Evolutionary conservation across 371 early-diverging fungal species (phyloP).

Genomic region (Syncephalastrum contaminatum): DNA sequence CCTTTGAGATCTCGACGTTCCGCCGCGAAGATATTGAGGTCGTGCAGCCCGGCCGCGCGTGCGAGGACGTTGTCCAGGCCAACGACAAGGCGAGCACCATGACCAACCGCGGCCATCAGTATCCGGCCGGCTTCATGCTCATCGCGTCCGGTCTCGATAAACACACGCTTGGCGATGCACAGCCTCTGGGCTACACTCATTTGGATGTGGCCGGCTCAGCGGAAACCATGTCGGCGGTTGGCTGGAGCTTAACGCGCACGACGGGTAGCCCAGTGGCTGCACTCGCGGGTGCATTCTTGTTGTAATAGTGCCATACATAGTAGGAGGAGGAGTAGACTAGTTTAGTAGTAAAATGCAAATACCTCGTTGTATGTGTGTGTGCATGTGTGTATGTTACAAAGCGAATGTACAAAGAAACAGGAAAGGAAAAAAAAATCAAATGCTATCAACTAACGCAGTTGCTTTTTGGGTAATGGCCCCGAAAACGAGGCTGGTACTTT

Average conservation of each 20-base stretch:
- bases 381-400: no score
- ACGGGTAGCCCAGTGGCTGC: slow-evolving; percentile 82
- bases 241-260: slow-evolving; percentile 69
- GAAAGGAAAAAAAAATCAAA: no score
- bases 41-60: slow-evolving; percentile 62
- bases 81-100: slow-evolving; percentile 70
- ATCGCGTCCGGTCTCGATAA: slow-evolving; percentile 76
- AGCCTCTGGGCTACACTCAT: slow-evolving; percentile 81
- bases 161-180: slow-evolving; percentile 65
- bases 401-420: no score
- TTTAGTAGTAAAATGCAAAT: no score
- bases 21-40: slow-evolving; percentile 79
- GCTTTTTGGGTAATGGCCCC: slow-evolving; percentile 3
- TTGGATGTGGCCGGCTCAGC: slow-evolving; percentile 86
- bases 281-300: slow-evolving; percentile 73
- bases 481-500: slow-evolving; percentile 43
- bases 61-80: slow-evolving; percentile 83
- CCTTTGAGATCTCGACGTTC: slow-evolving; percentile 80
- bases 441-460: no score
- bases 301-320: slow-evolving; percentile 18
- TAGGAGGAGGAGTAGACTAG: no score
- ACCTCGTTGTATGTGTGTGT: no score
- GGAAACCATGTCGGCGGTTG: slow-evolving; percentile 59
- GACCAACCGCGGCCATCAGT: slow-evolving; percentile 86
- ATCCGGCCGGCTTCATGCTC: slow-evolving; percentile 84